Evolutionary conservation across 2,329 filamentous ascomycete genomes (phyloP).

Genomic region (Aspergillus carbonarius): DNA sequence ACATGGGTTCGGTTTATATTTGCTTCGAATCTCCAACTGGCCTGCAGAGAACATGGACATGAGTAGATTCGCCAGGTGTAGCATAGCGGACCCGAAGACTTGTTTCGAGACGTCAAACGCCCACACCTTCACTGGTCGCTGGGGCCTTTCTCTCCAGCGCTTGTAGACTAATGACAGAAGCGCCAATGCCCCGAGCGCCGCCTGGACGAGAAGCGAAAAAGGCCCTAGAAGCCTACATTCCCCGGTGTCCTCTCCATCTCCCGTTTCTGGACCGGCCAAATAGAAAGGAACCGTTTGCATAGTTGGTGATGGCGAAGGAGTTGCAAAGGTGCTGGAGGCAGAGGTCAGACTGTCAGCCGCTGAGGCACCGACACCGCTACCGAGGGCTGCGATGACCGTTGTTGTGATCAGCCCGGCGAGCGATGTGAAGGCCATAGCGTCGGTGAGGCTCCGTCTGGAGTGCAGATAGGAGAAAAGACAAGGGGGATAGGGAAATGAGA

Average conservation of each 20-base stretch:
- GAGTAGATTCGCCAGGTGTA: constrained; percentile 89
- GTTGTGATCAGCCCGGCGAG: constrained; percentile 3
- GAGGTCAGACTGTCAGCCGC: constrained; percentile 16
- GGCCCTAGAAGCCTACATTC: constrained; percentile 86
- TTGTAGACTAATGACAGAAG: constrained; percentile 88
- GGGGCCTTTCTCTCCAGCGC: constrained; percentile 85
- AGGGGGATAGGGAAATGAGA: not conserved
- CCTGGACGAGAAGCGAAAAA: constrained; percentile 89
- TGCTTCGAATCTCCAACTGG: constrained; percentile 57
- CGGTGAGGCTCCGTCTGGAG: not conserved
- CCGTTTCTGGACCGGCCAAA: constrained; percentile 24
- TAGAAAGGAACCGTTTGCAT: constrained; percentile 21
- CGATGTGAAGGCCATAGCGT: constrained; percentile 9
- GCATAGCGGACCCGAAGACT: constrained; percentile 86
- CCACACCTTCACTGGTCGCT: constrained; percentile 93
- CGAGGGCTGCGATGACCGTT: constrained; percentile 9
- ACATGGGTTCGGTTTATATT: constrained; percentile 83
- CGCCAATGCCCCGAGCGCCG: constrained; percentile 77
- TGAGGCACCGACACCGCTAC: constrained; percentile 12
- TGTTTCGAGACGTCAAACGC: constrained; percentile 97
- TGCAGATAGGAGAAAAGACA: not conserved
- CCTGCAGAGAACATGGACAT: constrained; percentile 96
- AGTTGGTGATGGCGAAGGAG: constrained; percentile 21
- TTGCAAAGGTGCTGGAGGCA: constrained; percentile 15
- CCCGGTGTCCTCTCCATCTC: constrained; percentile 56